Percentiles rank a stretch among this genome's conserved stretches.
phyloP scores from a whole-genome alignment of 208 protist genomes.

The Blechomonas ayalai region DNA sequence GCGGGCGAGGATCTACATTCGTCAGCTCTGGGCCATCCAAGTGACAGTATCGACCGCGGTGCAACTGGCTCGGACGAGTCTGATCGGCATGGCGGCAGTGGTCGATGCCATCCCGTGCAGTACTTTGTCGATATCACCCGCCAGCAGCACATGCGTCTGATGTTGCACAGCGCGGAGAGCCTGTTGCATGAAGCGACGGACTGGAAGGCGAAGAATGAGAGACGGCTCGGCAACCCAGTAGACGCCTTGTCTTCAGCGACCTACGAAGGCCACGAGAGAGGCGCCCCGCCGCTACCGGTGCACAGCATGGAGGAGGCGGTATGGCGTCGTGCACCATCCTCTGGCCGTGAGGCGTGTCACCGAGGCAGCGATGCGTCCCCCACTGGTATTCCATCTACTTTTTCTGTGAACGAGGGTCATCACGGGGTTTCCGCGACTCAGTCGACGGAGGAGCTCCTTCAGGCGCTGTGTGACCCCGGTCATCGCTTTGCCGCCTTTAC shows the following conservation, averaged over 20 bases:
- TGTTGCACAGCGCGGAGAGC: slow-evolving; percentile 31
- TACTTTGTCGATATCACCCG: slow-evolving; percentile 63
- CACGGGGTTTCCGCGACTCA: background rate
- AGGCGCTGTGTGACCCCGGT: slow-evolving; percentile 59
- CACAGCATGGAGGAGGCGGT: no score
- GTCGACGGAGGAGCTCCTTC: slow-evolving; percentile 31
- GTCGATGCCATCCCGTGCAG: slow-evolving; percentile 53
- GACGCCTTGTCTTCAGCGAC: no score
- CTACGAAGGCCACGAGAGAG: slow-evolving; percentile 8
- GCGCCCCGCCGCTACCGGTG: slow-evolving; percentile 4
- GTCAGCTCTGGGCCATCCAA: no score
- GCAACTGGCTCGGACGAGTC: background rate
- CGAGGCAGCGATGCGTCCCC: no score
- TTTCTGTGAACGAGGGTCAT: background rate
- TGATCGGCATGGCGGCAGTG: background rate
- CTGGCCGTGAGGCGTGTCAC: no score
- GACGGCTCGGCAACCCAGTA: no score
- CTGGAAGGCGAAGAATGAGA: slow-evolving; percentile 54
- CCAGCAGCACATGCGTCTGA: slow-evolving; percentile 43
- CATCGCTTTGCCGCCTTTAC: slow-evolving; percentile 33
- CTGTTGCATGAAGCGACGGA: slow-evolving; percentile 46
- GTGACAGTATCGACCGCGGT: no score
- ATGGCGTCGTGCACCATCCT: no score
- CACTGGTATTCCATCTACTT: background rate
- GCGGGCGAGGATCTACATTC: no score